A percentile compares a stretch with the other conserved stretches of the same genome.
phyloP scores from a whole-genome alignment of 2,329 filamentous ascomycete species.

The Parafenestella ontariensis region DNA sequence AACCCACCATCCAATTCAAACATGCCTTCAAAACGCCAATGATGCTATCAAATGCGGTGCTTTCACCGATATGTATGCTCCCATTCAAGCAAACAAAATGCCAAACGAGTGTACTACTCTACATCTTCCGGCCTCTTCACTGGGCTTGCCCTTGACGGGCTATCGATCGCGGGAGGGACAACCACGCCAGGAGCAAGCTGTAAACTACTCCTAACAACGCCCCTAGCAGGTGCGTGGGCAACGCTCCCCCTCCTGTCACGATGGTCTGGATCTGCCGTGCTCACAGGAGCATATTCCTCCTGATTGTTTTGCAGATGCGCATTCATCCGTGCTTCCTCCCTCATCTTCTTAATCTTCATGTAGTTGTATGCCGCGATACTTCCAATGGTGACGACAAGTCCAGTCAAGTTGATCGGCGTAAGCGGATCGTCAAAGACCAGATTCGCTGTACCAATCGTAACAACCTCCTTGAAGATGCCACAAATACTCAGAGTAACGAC shows the following conservation, averaged over 20 bases:
- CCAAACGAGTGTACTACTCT: constrained; percentile 36
- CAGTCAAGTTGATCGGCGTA: constrained; percentile 85
- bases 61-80: constrained; percentile 8
- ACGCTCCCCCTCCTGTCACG: constrained; percentile 24
- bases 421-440: constrained; percentile 88
- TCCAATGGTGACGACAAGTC: constrained; percentile 83
- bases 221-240: constrained; percentile 27
- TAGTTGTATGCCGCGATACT: constrained; percentile 93
- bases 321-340: constrained; percentile 69
- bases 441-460: constrained; percentile 89
- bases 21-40: constrained; percentile 13
- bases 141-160: constrained; percentile 47
- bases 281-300: constrained; percentile 48
- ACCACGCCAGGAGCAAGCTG: constrained; percentile 42
- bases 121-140: constrained; percentile 56
- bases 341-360: constrained; percentile 91
- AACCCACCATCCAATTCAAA: not conserved
- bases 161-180: constrained; percentile 26
- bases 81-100: constrained; percentile 2
- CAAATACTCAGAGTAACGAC: constrained; percentile 96
- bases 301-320: constrained; percentile 49
- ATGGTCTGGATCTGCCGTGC: constrained; percentile 37
- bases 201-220: constrained; percentile 47
- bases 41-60: constrained; percentile 22
- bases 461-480: constrained; percentile 98